phyloP scores from a whole-genome alignment of 768 basidiomycete species.

The Suillus cothurnatus region DNA sequence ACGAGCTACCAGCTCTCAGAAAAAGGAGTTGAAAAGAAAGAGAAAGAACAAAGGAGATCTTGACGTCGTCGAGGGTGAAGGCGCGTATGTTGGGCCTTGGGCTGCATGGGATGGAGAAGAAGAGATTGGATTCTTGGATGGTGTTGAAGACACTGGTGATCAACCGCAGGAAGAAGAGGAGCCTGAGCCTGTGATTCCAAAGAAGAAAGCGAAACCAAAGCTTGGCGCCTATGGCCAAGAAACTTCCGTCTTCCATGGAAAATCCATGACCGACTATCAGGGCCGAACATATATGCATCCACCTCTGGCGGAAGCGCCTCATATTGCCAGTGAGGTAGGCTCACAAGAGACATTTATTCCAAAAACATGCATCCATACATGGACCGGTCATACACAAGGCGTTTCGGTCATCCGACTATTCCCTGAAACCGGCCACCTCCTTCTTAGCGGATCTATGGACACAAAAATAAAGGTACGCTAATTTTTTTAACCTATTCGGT shows the following conservation, averaged over 20 bases:
- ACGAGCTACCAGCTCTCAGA: conserved; percentile 58
- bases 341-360: conserved; percentile 93
- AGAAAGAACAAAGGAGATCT: conserved; percentile 78
- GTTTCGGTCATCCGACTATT: conserved; percentile 94
- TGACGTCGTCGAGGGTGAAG: conserved; percentile 87
- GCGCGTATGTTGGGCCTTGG: conserved; percentile 94
- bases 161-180: conserved; percentile 58
- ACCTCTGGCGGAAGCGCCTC: conserved; percentile 84
- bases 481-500: not conserved
- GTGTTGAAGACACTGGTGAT: conserved; percentile 44
- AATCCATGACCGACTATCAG: conserved; percentile 95
- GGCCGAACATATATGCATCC: conserved; percentile 98
- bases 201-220: conserved; percentile 79
- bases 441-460: conserved; percentile 96
- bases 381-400: conserved; percentile 97
- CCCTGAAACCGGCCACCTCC: conserved; percentile 88
- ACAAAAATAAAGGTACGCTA: conserved; percentile 89
- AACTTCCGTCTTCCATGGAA: conserved; percentile 95
- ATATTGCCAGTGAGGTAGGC: conserved; percentile 77
- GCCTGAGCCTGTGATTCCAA: conserved; percentile 55
- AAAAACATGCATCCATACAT: conserved; percentile 94
- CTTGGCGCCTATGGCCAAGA: conserved; percentile 85
- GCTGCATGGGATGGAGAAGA: conserved; percentile 88
- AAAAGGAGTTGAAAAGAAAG: conserved; percentile 85
- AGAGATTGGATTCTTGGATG: conserved; percentile 49